A percentile compares a stretch with the other conserved stretches of the same genome.
These are phyloP conservation scores for Cyanodermella asteris DNA, from an alignment of 2,329 filamentous ascomycete species.

Conservation along the genomic window DNA sequence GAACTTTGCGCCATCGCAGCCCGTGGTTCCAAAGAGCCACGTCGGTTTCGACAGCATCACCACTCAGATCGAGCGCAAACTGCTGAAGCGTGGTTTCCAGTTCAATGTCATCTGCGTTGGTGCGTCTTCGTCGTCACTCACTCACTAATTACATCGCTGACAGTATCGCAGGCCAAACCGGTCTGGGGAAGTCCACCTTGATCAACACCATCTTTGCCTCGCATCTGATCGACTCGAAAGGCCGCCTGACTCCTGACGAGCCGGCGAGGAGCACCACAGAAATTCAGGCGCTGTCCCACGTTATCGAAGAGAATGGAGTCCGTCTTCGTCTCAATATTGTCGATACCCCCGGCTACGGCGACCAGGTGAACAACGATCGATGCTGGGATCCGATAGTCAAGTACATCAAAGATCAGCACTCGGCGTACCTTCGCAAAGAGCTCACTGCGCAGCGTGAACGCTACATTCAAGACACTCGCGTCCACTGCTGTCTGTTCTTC, in stretches of 20 bases:
- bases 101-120: constrained; percentile 99
- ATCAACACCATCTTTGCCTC: constrained; percentile 99
- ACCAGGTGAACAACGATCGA: constrained; percentile 98
- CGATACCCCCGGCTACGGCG: constrained; percentile 93
- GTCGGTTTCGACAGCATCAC: constrained; percentile 99
- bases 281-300: constrained; percentile 93
- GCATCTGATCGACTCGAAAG: constrained; percentile 97
- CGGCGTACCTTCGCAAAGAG: constrained; percentile 95
- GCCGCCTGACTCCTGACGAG: constrained; percentile 79
- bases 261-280: constrained; percentile 87
- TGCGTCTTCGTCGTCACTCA: too few species aligned
- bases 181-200: constrained; percentile 92
- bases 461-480: constrained; percentile 97
- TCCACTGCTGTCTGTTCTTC: constrained; percentile 99
- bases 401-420: constrained; percentile 99
- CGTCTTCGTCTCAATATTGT: constrained; percentile 96
- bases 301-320: constrained; percentile 98
- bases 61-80: constrained; percentile 97
- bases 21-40: constrained; percentile 79
- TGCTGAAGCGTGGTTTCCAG: constrained; percentile 97
- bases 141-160: constrained; percentile 1
- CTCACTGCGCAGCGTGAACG: constrained; percentile 96
- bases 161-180: constrained; percentile 58
- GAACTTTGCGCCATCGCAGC: constrained; percentile 27
- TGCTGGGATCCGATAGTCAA: constrained; percentile 99